phyloP scores from a whole-genome alignment of 129 eudicot species.

The Scalesia atractyloides region DNA sequence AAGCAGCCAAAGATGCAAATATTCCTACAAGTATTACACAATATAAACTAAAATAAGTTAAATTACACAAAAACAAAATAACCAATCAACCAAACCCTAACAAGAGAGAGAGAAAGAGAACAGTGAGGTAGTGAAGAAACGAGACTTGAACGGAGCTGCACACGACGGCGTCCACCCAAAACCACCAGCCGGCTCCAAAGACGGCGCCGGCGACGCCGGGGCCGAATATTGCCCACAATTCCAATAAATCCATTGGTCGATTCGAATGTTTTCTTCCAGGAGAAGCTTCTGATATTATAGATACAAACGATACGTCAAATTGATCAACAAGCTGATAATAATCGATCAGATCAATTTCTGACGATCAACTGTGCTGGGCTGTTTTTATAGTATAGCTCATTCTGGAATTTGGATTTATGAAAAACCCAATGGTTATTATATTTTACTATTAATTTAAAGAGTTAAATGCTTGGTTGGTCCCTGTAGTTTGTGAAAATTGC shows the following conservation, averaged over 20 bases:
- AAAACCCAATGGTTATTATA: no score
- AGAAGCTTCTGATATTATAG: slow-evolving; percentile 5
- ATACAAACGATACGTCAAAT: slow-evolving; percentile 5
- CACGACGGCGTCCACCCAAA: slow-evolving; percentile 99
- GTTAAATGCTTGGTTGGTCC: no score
- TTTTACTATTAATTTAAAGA: no score
- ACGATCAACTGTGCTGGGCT: slow-evolving; percentile 10
- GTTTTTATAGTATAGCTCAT: not conserved
- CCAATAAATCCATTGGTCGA: slow-evolving; percentile 59
- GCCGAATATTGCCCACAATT: slow-evolving; percentile 85
- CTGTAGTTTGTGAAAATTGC: no score
- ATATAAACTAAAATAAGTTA: not conserved
- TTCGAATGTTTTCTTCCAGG: not conserved
- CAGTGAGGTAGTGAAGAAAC: slow-evolving; percentile 92
- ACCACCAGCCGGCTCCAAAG: slow-evolving; percentile 99
- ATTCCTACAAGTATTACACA: slow-evolving; percentile 54
- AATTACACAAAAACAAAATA: not conserved
- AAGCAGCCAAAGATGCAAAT: slow-evolving; percentile 93
- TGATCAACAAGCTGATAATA: not conserved
- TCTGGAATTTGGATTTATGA: not conserved
- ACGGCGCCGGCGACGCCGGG: slow-evolving; percentile 95
- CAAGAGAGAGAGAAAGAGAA: slow-evolving; percentile 8
- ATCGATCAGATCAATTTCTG: slow-evolving; percentile 12
- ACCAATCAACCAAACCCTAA: slow-evolving; percentile 19
- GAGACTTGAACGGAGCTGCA: slow-evolving; percentile 78